Percentiles rank a stretch among this genome's conserved stretches.
Evolutionary conservation across 345 rosid genomes (phyloP).

Genomic region (Trapa bicornis): DNA sequence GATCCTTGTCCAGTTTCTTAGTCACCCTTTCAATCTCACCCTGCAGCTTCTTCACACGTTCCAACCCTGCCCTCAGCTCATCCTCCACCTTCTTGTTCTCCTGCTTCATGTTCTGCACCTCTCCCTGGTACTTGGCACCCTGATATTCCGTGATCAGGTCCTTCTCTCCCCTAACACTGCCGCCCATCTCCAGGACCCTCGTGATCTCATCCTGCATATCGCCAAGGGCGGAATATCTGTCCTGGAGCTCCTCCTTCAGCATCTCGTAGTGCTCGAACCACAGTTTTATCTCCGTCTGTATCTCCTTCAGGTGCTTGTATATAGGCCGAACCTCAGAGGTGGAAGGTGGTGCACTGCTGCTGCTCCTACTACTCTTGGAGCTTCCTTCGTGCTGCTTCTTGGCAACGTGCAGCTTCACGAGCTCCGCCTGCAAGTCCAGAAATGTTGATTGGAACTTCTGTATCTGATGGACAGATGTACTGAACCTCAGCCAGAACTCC

Average conservation of each 20-base stretch:
- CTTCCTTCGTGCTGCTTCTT: constrained; percentile 25
- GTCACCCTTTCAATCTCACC: constrained; percentile 40
- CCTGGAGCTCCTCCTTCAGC: constrained; percentile 57
- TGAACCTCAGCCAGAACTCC: constrained; percentile 91
- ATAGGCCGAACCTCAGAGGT: constrained; percentile 60
- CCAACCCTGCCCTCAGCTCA: constrained; percentile 47
- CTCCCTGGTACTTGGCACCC: constrained; percentile 82
- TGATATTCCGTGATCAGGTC: constrained; percentile 41
- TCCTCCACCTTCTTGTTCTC: constrained; percentile 58
- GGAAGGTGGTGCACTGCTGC: constrained; percentile 2
- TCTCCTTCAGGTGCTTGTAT: constrained; percentile 63
- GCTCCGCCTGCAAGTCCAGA: constrained; percentile 50
- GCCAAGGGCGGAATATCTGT: constrained; percentile 39
- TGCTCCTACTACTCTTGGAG: constrained; percentile 1
- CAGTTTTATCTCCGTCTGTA: constrained; percentile 52
- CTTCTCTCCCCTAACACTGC: constrained; percentile 9
- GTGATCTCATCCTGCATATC: constrained; percentile 59
- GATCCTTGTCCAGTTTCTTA: constrained; percentile 38
- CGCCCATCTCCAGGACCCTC: constrained; percentile 20
- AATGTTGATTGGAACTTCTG: constrained; percentile 51
- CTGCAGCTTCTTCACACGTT: constrained; percentile 31
- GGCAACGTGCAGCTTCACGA: constrained; percentile 22
- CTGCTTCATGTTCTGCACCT: constrained; percentile 78
- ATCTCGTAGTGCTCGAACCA: constrained; percentile 70
- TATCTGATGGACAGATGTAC: constrained; percentile 64